Evolutionary conservation across 2,329 filamentous ascomycete genomes (phyloP), one percentile per base, ranked within the genome.

Genomic region (Botrytis pseudocinerea): DNA sequence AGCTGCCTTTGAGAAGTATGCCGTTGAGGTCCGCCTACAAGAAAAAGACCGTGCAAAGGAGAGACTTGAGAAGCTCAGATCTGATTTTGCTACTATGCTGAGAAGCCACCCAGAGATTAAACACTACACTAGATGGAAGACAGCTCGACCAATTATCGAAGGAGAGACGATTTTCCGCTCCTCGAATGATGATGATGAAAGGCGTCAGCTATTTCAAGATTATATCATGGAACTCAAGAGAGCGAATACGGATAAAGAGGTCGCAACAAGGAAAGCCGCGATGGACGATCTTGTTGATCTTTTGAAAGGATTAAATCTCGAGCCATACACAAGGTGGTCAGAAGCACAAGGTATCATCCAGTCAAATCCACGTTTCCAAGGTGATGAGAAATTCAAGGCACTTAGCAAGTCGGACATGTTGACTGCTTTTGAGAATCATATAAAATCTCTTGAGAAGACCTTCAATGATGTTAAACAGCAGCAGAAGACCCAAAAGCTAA

Each of bases 101-200:
- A 94, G 92, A 83, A 95, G 94, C 77, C 95, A 99, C 82, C 94
- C 95, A 75, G 96, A 99, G 83, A 98, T 99, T 83, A 96, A 95
- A 82, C 90, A 98, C 82, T 98, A 97, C 82, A 98, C 95, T 60
- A 92, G 94, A 75, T 99, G 96, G 96, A 97, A 94, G 87, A 98
- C 94, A 25, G 96, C 95, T 70, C 91, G 93, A 68, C 94, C 94
- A 16, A 97, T 98, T 76, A 94, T 99, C 75, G 94, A 98, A 83
- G 92, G 92, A 68, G 96, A 99, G 85, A 96, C 94, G 65, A 96
- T 97, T 74, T 99, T 98, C 85, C 92, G 94, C 78, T 95, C 94
- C 44, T 95, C 95, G 61, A 92, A 92, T 78, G 89, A 95, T 80
- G 96, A 99, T 78, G 87, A 89, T 73, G 96, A 98, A 85, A 91